phyloP scores from a whole-genome alignment of 768 basidiomycete genomes.

The Mycena rosella region DNA sequence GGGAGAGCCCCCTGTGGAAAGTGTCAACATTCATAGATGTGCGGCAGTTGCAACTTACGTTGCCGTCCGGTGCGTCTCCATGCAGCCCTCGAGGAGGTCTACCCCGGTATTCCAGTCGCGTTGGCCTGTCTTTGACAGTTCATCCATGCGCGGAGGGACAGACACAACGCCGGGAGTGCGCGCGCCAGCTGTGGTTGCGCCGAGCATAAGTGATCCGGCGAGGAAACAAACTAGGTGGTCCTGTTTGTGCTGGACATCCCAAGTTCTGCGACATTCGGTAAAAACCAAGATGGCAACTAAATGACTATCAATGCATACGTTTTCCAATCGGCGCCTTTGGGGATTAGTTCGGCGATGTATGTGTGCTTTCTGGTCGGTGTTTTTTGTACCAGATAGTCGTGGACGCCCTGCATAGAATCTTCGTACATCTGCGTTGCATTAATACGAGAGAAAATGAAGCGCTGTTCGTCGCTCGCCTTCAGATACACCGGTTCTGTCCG shows the following conservation, averaged over 20 bases:
- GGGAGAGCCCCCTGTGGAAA: slow-evolving; percentile 66
- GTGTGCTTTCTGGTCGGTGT: slow-evolving; percentile 62
- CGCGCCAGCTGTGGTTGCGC: slow-evolving; percentile 68
- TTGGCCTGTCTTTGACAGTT: slow-evolving; percentile 60
- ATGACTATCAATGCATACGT: slow-evolving; percentile 37
- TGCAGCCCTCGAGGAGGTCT: slow-evolving; percentile 77
- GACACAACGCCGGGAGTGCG: slow-evolving; percentile 51
- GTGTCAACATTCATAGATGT: not conserved
- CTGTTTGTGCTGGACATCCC: slow-evolving; percentile 75
- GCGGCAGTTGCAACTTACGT: slow-evolving; percentile 57
- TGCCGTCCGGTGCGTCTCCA: slow-evolving; percentile 72
- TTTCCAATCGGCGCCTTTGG: slow-evolving; percentile 47
- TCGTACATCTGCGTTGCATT: slow-evolving; percentile 72
- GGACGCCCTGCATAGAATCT: slow-evolving; percentile 76
- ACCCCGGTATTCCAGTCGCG: slow-evolving; percentile 78
- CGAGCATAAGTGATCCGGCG: slow-evolving; percentile 80
- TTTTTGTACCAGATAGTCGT: slow-evolving; percentile 67
- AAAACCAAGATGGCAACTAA: slow-evolving; percentile 38
- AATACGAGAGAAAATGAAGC: slow-evolving; percentile 29
- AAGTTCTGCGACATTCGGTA: slow-evolving; percentile 52
- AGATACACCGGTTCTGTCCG: slow-evolving; percentile 72
- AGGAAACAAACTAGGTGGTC: slow-evolving; percentile 89
- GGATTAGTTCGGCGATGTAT: slow-evolving; percentile 76
- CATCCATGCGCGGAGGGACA: slow-evolving; percentile 62
- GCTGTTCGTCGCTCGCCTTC: slow-evolving; percentile 50